These are phyloP conservation scores for Chlorophyllum brunneum DNA, from an alignment of 768 basidiomycete species.

Conservation along the genomic window DNA sequence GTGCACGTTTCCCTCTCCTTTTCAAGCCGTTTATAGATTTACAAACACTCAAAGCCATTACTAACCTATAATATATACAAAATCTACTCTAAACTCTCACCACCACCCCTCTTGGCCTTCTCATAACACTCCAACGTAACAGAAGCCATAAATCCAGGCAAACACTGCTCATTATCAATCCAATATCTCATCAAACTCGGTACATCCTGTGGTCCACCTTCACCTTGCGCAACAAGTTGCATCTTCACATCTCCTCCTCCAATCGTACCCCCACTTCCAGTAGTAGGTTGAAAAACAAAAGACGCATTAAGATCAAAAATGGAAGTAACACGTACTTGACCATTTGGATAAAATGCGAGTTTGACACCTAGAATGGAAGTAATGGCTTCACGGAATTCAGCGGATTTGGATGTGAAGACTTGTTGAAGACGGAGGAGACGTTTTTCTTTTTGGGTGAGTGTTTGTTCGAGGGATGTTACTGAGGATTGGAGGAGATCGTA, in stretches of 20 bases:
- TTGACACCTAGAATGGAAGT: slow-evolving; percentile 88
- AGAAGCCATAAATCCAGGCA: slow-evolving; percentile 86
- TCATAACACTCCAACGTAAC: slow-evolving; percentile 88
- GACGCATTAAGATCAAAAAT: slow-evolving; percentile 83
- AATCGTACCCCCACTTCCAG: slow-evolving; percentile 23
- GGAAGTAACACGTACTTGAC: slow-evolving; percentile 86
- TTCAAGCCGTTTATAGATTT: no score
- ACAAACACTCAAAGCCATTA: no score
- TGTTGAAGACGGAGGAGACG: slow-evolving; percentile 75
- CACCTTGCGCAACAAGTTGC: slow-evolving; percentile 72
- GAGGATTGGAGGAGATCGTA: slow-evolving; percentile 71
- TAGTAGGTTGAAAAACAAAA: slow-evolving; percentile 76
- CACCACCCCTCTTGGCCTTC: slow-evolving; percentile 44
- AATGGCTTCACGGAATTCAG: slow-evolving; percentile 90
- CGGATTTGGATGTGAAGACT: slow-evolving; percentile 80
- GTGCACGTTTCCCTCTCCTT: no score
- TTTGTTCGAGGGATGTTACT: slow-evolving; percentile 61
- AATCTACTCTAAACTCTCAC: no score
- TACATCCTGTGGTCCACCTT: slow-evolving; percentile 71
- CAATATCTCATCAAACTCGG: slow-evolving; percentile 78
- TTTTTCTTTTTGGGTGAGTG: slow-evolving; percentile 77
- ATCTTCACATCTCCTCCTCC: slow-evolving; percentile 46
- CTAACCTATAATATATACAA: no score
- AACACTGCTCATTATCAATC: slow-evolving; percentile 82
- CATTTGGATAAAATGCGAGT: slow-evolving; percentile 87